Evolutionary conservation across 2,329 filamentous ascomycete species (phyloP).

Genomic region (Zymoseptoria passerinii): DNA sequence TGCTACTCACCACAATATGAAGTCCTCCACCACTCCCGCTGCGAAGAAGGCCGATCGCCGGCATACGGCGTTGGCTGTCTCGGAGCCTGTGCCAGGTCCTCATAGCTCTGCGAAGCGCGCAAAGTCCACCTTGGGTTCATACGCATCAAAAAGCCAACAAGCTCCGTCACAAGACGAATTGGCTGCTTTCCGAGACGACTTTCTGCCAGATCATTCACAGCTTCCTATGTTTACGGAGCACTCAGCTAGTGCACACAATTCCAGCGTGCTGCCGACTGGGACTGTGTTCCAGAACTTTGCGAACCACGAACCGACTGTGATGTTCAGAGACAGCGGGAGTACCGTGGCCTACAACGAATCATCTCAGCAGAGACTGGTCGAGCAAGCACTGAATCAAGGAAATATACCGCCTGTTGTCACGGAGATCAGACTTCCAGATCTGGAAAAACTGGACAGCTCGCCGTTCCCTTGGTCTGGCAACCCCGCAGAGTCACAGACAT

Average conservation of each 20-base stretch:
- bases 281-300: slow-evolving; percentile 31
- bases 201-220: slow-evolving; percentile 8
- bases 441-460: slow-evolving; percentile 15
- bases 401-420: slow-evolving; percentile 10
- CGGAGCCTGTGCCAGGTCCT: neutral
- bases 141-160: slow-evolving; percentile 6
- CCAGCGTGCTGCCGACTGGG: slow-evolving; percentile 24
- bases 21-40: slow-evolving; percentile 12
- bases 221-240: slow-evolving; percentile 17
- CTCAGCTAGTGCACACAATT: slow-evolving; percentile 9
- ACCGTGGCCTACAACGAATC: slow-evolving; percentile 36
- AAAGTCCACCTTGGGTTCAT: slow-evolving; percentile 17
- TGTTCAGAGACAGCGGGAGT: slow-evolving; percentile 36
- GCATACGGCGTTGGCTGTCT: slow-evolving; percentile 7
- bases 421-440: neutral
- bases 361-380: slow-evolving; percentile 34
- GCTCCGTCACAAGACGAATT: slow-evolving; percentile 5
- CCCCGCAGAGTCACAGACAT: slow-evolving; percentile 10
- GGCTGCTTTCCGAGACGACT: slow-evolving; percentile 10
- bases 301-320: slow-evolving; percentile 32
- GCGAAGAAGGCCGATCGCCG: slow-evolving; percentile 15
- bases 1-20: slow-evolving; percentile 6
- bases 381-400: slow-evolving; percentile 23
- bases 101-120: slow-evolving; percentile 13
- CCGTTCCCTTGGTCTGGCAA: slow-evolving; percentile 23